Conservation (phyloP, 2,329 filamentous ascomycete genomes). For the Fusarium virguliforme region DNA sequence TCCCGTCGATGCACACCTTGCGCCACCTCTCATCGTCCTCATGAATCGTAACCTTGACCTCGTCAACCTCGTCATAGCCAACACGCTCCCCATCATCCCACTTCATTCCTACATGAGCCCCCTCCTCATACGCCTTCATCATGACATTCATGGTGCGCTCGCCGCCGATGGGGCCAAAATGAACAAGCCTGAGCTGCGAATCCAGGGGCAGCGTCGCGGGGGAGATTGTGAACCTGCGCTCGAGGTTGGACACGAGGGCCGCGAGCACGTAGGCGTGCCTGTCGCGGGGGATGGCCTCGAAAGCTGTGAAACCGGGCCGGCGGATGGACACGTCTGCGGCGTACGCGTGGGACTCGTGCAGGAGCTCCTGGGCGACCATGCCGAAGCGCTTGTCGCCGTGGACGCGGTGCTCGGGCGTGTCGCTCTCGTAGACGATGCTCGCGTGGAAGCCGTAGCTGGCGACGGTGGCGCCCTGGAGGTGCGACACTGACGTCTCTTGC, state of each 20-base stretch:
- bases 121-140: slow-evolving; percentile 73
- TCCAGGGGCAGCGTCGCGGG: slow-evolving; percentile 80
- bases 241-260: slow-evolving; percentile 84
- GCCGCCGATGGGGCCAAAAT: slow-evolving; percentile 79
- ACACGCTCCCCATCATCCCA: slow-evolving; percentile 74
- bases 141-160: slow-evolving; percentile 84
- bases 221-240: slow-evolving; percentile 86
- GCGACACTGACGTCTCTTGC: slow-evolving; percentile 55
- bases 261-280: slow-evolving; percentile 84
- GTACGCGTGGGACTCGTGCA: slow-evolving; percentile 71
- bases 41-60: slow-evolving; percentile 75
- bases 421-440: slow-evolving; percentile 89
- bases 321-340: slow-evolving; percentile 60
- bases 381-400: slow-evolving; percentile 85
- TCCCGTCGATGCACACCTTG: slow-evolving; percentile 92
- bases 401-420: slow-evolving; percentile 84
- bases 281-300: slow-evolving; percentile 55
- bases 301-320: slow-evolving; percentile 28
- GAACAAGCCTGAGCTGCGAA: slow-evolving; percentile 78
- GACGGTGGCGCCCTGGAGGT: slow-evolving; percentile 84
- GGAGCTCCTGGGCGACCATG: slow-evolving; percentile 84
- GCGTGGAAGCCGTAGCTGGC: slow-evolving; percentile 93
- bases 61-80: slow-evolving; percentile 79
- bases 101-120: slow-evolving; percentile 68
- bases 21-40: slow-evolving; percentile 84